A percentile compares a stretch with the other conserved stretches of the same genome.
Conservation (phyloP, 768 basidiomycete species). For the Amanita jacksonii region DNA sequence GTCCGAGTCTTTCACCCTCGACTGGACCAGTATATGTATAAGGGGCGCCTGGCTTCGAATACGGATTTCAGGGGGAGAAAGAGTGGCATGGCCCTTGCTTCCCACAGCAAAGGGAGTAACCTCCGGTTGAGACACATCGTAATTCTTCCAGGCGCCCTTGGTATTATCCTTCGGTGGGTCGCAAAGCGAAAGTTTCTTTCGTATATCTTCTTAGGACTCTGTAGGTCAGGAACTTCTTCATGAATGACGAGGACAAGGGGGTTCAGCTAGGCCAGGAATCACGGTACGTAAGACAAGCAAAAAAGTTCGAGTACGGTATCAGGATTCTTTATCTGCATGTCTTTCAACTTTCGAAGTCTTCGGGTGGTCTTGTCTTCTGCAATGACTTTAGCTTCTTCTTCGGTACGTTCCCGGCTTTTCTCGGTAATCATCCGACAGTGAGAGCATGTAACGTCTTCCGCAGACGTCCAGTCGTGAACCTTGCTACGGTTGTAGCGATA, state of each 20-base stretch:
- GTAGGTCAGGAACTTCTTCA: constrained; percentile 16
- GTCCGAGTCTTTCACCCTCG: too few relatives aligned
- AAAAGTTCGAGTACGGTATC: constrained; percentile 1
- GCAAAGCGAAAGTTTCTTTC: constrained; percentile 15
- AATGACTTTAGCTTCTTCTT: constrained; percentile 1
- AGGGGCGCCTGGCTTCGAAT: too few relatives aligned
- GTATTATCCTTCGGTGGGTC: constrained; percentile 12
- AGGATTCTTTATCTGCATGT: constrained; percentile 3
- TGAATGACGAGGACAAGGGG: constrained; percentile 21
- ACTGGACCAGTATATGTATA: too few relatives aligned
- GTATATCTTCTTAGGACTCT: constrained; percentile 19
- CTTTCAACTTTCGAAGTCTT: background rate
- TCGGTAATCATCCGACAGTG: constrained; percentile 19
- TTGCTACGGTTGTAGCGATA: background rate
- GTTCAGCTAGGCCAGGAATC: constrained; percentile 11
- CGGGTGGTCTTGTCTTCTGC: background rate
- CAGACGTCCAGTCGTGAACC: constrained; percentile 18
- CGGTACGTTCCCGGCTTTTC: background rate
- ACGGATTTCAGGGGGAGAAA: background rate
- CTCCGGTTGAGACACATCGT: background rate
- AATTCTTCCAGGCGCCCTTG: constrained; percentile 5
- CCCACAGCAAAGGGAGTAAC: background rate
- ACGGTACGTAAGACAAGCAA: constrained; percentile 8
- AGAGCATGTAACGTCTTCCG: constrained; percentile 19
- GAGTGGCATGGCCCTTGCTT: background rate